Evolutionary conservation across 768 basidiomycete species (phyloP), one percentile per base, ranked within the genome.

Genomic region (Panaeolus cyanescens): DNA sequence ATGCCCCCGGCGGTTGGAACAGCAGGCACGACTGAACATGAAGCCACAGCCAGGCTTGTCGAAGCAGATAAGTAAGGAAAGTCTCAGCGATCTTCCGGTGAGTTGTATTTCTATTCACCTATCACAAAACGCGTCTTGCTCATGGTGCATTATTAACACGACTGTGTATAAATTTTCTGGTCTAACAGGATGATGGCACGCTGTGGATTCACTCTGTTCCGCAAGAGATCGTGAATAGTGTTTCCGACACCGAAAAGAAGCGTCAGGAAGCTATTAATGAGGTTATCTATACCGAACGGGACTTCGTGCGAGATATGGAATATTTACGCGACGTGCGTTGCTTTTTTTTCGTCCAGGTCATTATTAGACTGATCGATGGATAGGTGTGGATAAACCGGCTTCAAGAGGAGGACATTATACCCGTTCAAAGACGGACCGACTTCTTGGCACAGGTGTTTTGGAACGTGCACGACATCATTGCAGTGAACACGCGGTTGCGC

Each of bases 191-290:
- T 69, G 71, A 74, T 65, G 96, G 94, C 1, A 90, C 91, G 17
- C 79, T 99, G 3, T 99, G 97, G 97, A 90, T 96, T 53, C 95
- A 98, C 72, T 92, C 95, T 0, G 97, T 99, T 2, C 93, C 97
- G 5, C 88, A 92, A 72, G 96, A 98, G 72, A 88, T 99, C 36
- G 88, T 92, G 32, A 93, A 96, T 68, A 92, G 90, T 69, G 95
- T 98, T 22, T 91, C 91, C 4, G 96, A 97, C 60, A 82, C 81
- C 25, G 96, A 99, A 81, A 97, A 96, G 84, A 95, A 85, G 74
- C 85, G 96, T 1, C 96, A 99, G 72, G 97, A 99, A 74, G 93
- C 94, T 20, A 99, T 99, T 79, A 98, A 99, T 71, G 97, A 99
- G 78, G 93, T 97, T 65, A 84, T 89, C 32, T 89, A 89, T 67